Evolutionary conservation across 129 eudicot genomes (phyloP).

Genomic region (sunflower (Helianthus annuus)): HanXRQr2.0-SUNRISE NC_035449.2:31058173-31058672

Average conservation of each 20-base stretch:
- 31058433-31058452: background rate
- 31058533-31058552: background rate
- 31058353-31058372: background rate
- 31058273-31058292: too few species aligned
- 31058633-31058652: constrained; percentile 49
- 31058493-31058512: background rate
- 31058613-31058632: constrained; percentile 21
- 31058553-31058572: constrained; percentile 1
- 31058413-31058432: background rate
- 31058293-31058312: too few species aligned
- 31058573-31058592: background rate
- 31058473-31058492: background rate
- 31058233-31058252: background rate
- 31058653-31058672: constrained; percentile 91
- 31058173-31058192: too few species aligned
- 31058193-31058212: too few species aligned
- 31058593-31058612: constrained; percentile 16
- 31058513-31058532: background rate
- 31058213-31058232: too few species aligned
- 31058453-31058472: background rate
- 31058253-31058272: background rate
- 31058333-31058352: background rate
- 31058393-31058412: background rate
- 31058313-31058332: too few species aligned
- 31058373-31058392: background rate